Percentiles rank a stretch among this genome's conserved stretches.
These are phyloP conservation scores for Panicum miliaceum DNA, from an alignment of 176 grass and related monocot genomes.

Conservation along the genomic window DNA sequence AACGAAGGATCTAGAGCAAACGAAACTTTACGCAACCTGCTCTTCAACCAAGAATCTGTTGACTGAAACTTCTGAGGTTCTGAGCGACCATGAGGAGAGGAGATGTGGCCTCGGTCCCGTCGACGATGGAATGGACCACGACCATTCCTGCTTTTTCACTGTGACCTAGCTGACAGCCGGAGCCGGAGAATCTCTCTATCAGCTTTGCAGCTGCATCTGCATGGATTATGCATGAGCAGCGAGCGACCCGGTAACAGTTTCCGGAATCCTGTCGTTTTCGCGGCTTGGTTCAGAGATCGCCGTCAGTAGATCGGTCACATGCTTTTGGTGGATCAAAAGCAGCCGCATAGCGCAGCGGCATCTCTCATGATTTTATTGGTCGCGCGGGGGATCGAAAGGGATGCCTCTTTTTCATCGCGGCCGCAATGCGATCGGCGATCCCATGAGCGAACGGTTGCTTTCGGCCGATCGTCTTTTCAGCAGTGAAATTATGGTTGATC, in stretches of 20 bases:
- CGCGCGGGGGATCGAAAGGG: slow-evolving; percentile 9
- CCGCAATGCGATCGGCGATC: too few species aligned
- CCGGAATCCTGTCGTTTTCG: slow-evolving; percentile 40
- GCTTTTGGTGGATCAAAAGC: slow-evolving; percentile 43
- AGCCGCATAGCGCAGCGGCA: not conserved
- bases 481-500: slow-evolving; percentile 11
- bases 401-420: not conserved
- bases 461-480: not conserved
- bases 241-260: not conserved
- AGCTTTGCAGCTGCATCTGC: slow-evolving; percentile 39
- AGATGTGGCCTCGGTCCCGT: slow-evolving; percentile 1
- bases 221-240: slow-evolving; percentile 24
- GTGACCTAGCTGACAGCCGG: not conserved
- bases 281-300: slow-evolving; percentile 49
- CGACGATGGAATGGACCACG: not conserved
- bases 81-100: not conserved
- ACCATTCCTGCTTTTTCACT: not conserved
- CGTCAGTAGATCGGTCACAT: slow-evolving; percentile 55
- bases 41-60: slow-evolving; percentile 36
- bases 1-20: slow-evolving; percentile 30
- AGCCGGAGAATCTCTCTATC: slow-evolving; percentile 40
- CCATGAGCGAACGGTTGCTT: not conserved
- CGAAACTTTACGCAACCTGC: slow-evolving; percentile 39
- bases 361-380: slow-evolving; percentile 3
- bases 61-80: slow-evolving; percentile 33